phyloP scores from a whole-genome alignment of 2,329 filamentous ascomycete genomes.

The Aspergillus uvarum region DNA sequence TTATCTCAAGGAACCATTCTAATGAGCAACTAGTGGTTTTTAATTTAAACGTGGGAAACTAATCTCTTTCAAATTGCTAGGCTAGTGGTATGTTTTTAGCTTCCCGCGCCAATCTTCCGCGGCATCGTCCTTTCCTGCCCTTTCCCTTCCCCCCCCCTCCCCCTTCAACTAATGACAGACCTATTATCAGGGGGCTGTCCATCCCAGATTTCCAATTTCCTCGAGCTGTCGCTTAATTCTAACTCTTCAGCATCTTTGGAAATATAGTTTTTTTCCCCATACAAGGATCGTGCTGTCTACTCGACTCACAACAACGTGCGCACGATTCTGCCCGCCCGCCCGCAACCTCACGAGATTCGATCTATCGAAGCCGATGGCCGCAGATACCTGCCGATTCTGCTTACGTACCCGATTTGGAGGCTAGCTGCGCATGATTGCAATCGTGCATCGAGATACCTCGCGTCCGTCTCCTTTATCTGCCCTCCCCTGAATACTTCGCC shows the following conservation, averaged over 20 bases:
- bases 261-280: not conserved
- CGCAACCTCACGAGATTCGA: constrained; percentile 3
- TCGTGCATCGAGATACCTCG: not conserved
- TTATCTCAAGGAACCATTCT: constrained; percentile 2
- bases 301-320: not conserved
- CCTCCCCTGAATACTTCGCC: not conserved
- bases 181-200: constrained; percentile 10
- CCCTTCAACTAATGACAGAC: constrained; percentile 2
- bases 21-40: not conserved
- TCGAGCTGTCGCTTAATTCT: constrained; percentile 5
- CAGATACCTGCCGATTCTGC: constrained; percentile 3
- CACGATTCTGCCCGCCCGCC: not conserved
- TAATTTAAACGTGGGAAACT: constrained; percentile 3
- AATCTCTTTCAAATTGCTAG: constrained; percentile 1
- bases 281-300: not conserved
- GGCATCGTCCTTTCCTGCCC: constrained; percentile 2
- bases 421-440: constrained; percentile 4
- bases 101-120: constrained; percentile 13
- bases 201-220: constrained; percentile 1
- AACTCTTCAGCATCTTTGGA: not conserved
- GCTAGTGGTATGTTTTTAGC: constrained; percentile 11
- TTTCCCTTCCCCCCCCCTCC: constrained; percentile 1
- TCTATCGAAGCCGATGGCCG: constrained; percentile 3
- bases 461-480: not conserved
- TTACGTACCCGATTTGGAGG: constrained; percentile 8